Percentiles rank a stretch among this genome's conserved stretches.
phyloP scores from a whole-genome alignment of 139 green algal species.

The Bryopsis sp. region DNA sequence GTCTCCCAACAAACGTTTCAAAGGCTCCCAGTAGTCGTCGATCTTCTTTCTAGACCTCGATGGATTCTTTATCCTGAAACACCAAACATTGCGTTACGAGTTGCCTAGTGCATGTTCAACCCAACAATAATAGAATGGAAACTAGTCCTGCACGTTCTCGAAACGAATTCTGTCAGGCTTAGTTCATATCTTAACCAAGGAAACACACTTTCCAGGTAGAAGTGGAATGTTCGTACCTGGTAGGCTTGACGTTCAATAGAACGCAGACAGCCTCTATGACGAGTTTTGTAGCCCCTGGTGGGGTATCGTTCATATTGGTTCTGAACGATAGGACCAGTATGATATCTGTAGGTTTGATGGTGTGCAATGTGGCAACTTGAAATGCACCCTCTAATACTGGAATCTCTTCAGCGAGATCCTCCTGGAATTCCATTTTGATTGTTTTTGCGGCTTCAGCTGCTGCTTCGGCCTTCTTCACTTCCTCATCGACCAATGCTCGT shows the following conservation, averaged over 20 bases:
- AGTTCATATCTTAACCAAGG: too few relatives aligned
- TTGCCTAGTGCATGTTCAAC: too few relatives aligned
- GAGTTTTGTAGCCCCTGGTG: slow-evolving; percentile 33
- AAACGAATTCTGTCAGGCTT: too few relatives aligned
- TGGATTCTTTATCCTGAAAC: slow-evolving; percentile 19
- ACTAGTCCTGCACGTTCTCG: too few relatives aligned
- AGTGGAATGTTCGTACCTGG: slow-evolving; percentile 28
- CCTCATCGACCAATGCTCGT: too few relatives aligned
- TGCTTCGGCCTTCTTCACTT: too few relatives aligned
- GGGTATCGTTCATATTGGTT: slow-evolving; percentile 43
- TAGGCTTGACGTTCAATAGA: slow-evolving; percentile 40
- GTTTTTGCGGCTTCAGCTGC: slow-evolving; percentile 31
- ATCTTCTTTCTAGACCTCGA: slow-evolving; percentile 38
- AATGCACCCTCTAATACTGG: too few relatives aligned
- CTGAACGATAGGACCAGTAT: slow-evolving; percentile 49
- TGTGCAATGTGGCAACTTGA: slow-evolving; percentile 44
- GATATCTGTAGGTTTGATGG: slow-evolving; percentile 59
- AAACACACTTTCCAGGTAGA: too few relatives aligned
- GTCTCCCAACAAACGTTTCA: slow-evolving; percentile 37
- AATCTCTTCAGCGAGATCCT: too few relatives aligned
- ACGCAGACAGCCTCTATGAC: too few relatives aligned
- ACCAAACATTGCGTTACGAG: too few relatives aligned
- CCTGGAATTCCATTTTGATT: slow-evolving; percentile 44
- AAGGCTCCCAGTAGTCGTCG: slow-evolving; percentile 51
- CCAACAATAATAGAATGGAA: too few relatives aligned